Base-by-base conservation (phyloP, 2,329 filamentous ascomycete species). In the Orbilia javanica region DNA sequence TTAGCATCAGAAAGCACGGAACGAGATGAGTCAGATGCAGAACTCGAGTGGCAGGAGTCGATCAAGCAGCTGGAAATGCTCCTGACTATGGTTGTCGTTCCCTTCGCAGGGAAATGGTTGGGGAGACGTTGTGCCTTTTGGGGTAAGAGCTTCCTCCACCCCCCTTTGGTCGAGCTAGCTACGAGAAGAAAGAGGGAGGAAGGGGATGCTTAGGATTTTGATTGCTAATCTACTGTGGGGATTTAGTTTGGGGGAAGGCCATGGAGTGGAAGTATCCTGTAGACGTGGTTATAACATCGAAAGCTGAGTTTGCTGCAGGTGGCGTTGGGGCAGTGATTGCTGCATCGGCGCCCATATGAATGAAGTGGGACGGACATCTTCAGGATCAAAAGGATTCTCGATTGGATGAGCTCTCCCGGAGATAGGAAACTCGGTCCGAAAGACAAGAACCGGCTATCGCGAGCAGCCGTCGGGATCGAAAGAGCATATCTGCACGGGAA, bases 41-140 rank as follows among this genome's bases (percentile, higher is more conserved):
- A 99, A 84, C 89, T 89, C 79, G 95, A 99, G 85, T 99, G 96
- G 96, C 92, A 95, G 82, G 93, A 94, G 82, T 97, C 93, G 82
- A 86, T 99, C 79, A 93, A 97, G 84, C 96, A 99, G 85, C 86
- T 99, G 77, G 94, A 99, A 86, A 87, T 98, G 80, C 87, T 99
- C 81, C 85, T 98, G 83, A 97, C 93, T 20, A 97, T 99, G 93
- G 92, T 98, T 60, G 85, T 98, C 81, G 91, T 99, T 63, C 96
- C 96, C 1, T 97, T 97, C 84, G 87, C 93, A 81, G 96, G 96
- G 75, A 99, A 98, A 85, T 98, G 74, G 74, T 36, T 79, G 25
- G 74, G 74, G 15, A 66, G 74, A 68, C 62, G 74, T 18, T 79
- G 74, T 46, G 74, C 74, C n/a, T 68, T 79, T 29, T 79, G 68